phyloP scores from a whole-genome alignment of 176 grass and related monocot species.

The Oryza longistaminata region DNA sequence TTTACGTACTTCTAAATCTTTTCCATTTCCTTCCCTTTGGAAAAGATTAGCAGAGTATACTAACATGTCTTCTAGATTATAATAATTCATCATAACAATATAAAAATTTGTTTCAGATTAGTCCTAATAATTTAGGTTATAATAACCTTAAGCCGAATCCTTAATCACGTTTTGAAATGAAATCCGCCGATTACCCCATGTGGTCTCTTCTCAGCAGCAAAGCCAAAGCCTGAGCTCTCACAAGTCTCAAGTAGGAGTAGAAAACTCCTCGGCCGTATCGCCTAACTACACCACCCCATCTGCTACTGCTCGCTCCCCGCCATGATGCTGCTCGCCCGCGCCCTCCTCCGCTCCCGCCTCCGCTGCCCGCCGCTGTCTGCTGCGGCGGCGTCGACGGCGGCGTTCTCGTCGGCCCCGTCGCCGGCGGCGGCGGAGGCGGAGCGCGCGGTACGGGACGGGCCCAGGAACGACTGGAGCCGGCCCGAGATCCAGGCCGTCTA shows the following conservation, averaged over 20 bases:
- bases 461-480: constrained; percentile 75
- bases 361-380: background rate
- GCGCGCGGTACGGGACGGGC: constrained; percentile 64
- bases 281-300: background rate
- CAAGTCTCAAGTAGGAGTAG: background rate
- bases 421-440: constrained; percentile 67
- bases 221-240: background rate
- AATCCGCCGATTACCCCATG: background rate
- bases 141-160: too few relatives aligned
- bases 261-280: constrained; percentile 46
- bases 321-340: constrained; percentile 66
- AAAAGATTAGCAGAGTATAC: too few relatives aligned
- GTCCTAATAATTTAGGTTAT: too few relatives aligned
- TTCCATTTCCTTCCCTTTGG: too few relatives aligned
- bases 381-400: background rate
- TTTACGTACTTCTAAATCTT: too few relatives aligned
- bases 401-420: constrained; percentile 47
- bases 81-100: too few relatives aligned
- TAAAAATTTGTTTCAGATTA: too few relatives aligned
- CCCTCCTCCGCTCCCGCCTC: constrained; percentile 60
- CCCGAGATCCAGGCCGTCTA: constrained; percentile 90
- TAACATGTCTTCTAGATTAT: too few relatives aligned
- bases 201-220: background rate
- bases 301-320: background rate
- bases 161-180: background rate